Base-by-base conservation (phyloP, 2,329 filamentous ascomycete genomes). In the Diaporthe longicolla region DNA sequence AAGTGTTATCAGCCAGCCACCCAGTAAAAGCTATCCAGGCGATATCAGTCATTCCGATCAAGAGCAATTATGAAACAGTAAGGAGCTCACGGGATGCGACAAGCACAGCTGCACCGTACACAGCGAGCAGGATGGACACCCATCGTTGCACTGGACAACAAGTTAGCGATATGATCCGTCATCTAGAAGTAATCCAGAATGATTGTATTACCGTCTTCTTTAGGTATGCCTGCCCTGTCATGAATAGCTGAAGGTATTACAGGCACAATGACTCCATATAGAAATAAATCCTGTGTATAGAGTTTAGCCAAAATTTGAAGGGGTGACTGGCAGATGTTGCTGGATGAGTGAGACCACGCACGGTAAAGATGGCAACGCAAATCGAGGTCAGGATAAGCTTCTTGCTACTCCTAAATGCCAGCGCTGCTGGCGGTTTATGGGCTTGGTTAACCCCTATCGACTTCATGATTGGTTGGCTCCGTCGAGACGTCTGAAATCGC, bases 1-100 rank as follows among this genome's bases (percentile, higher is more conserved):
- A 54, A 17, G 72, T 68, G 29, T 66, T 71, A 43, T 75, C 73
- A 13, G 73, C 71, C 17, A 73, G 63, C 59, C 72, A 73, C 24
- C 73, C 73, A 40, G 71, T 72, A 19, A 75, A 52, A 21, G 71
- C 73, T 75, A 52, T 43, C 13, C 26, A 45, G 26, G 50, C 24
- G 26, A 15, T 43, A 9, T 21, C n/a, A 66, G 24, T 19, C 7
- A 15, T 43, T 26, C 37, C 6, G 50, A 24, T 24, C 19, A n/a
- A 52, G n/a, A n/a, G 7, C 26, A n/a, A 65, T 21, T 24, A 24
- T 11, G 8, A 3, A 43, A 43, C 1, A 26, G 52, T 26, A 48
- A n/a, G 24, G 5, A 32, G 4, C 71, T 40, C 11, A 58, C 61
- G 71, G 17, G 71, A 59, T 29, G 71, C 66, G 26, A 58, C 37